phyloP scores from a whole-genome alignment of 1,284 basidiomycete genomes.

The Lentinula novae-zelandiae region DNA sequence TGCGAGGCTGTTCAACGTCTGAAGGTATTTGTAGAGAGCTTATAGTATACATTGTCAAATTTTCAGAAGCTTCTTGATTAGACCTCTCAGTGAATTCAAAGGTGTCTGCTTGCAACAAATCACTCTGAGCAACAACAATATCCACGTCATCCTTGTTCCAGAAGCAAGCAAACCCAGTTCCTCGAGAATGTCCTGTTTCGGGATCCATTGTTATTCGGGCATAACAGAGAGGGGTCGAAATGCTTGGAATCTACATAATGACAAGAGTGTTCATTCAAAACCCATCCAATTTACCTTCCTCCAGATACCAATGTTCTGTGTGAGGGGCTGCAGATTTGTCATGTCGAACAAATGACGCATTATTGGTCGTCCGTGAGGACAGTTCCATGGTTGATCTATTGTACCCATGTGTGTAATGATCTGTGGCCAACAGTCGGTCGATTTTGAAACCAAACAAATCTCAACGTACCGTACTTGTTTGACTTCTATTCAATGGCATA shows the following conservation, averaged over 20 bases:
- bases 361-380: constrained; percentile 93
- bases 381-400: constrained; percentile 98
- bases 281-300: background rate
- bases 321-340: constrained; percentile 1
- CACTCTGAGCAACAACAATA: constrained; percentile 79
- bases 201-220: constrained; percentile 89
- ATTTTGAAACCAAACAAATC: background rate
- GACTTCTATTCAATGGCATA: constrained; percentile 68
- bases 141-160: constrained; percentile 94
- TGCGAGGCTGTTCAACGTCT: too few species aligned
- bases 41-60: too few species aligned
- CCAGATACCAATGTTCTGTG: background rate
- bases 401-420: constrained; percentile 91
- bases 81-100: too few species aligned
- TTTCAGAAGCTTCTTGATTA: too few species aligned
- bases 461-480: constrained; percentile 75
- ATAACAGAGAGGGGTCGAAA: constrained; percentile 90
- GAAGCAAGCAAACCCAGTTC: constrained; percentile 97
- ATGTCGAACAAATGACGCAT: constrained; percentile 82
- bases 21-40: too few species aligned
- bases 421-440: constrained; percentile 33
- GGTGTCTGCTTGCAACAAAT: constrained; percentile 66
- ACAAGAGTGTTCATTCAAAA: background rate
- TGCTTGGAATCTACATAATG: constrained; percentile 65
- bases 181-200: constrained; percentile 81